These are phyloP conservation scores for Mortierella polycephala DNA, from an alignment of 371 early-diverging fungal genomes.

Conservation along the genomic window DNA sequence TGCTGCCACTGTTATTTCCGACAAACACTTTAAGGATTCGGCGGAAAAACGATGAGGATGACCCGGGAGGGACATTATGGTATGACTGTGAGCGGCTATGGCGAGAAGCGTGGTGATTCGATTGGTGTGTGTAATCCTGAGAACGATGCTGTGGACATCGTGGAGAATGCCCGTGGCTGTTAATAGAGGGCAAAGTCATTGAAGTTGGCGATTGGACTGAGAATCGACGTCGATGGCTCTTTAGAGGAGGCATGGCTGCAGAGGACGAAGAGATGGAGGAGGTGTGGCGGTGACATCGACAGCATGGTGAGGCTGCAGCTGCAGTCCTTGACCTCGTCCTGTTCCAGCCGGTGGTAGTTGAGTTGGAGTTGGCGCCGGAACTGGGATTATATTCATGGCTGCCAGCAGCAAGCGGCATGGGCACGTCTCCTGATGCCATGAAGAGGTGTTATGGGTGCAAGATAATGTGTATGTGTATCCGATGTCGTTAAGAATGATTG, in stretches of 20 bases:
- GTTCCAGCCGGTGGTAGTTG: background rate
- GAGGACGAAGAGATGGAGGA: conserved; percentile 8
- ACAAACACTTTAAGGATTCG: conserved; percentile 35
- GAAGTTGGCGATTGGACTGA: conserved; percentile 19
- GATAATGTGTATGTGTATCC: too few relatives aligned
- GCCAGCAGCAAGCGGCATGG: conserved; percentile 10
- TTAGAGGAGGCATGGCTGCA: background rate
- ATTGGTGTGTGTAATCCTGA: background rate
- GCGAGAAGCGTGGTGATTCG: background rate
- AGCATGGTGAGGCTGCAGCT: background rate
- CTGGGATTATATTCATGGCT: background rate
- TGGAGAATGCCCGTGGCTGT: conserved; percentile 1
- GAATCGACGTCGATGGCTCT: conserved; percentile 22
- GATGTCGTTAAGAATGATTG: background rate
- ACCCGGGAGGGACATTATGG: conserved; percentile 4
- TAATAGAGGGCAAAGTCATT: background rate
- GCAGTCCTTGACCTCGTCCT: conserved; percentile 4
- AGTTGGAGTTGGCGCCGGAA: too few relatives aligned
- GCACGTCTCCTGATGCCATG: conserved; percentile 8
- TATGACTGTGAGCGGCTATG: conserved; percentile 12
- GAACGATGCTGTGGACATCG: background rate
- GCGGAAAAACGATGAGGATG: conserved; percentile 22
- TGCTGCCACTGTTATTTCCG: conserved; percentile 11
- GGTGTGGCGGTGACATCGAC: conserved; percentile 13
- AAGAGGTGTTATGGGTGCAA: background rate